These are phyloP conservation scores for Chaetomium sp. DNA, from an alignment of 2,329 filamentous ascomycete genomes.

Conservation along the genomic window DNA sequence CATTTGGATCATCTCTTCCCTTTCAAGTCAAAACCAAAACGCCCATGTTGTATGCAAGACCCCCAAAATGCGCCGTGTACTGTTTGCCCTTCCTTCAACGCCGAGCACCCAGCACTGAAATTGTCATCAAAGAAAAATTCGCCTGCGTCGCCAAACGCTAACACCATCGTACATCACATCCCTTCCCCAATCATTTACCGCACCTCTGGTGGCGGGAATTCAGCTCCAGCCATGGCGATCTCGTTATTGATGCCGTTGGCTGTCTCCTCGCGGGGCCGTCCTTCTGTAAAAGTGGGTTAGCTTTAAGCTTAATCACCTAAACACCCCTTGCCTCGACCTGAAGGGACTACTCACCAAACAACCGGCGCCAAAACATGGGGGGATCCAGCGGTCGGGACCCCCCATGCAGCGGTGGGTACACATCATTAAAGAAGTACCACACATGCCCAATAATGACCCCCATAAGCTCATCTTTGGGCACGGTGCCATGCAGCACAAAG, in stretches of 20 bases:
- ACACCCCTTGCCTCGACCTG: background rate
- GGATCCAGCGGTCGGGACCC: conserved; percentile 83
- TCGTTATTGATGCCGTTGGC: conserved; percentile 55
- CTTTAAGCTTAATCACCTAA: background rate
- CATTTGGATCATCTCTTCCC: background rate
- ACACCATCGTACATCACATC: too few species aligned
- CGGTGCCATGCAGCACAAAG: conserved; percentile 77
- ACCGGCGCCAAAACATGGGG: conserved; percentile 78
- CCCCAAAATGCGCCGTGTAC: background rate
- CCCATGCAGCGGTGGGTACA: conserved; percentile 85
- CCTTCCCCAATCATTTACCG: conserved; percentile 17
- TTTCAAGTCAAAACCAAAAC: conserved; percentile 6
- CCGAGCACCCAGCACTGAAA: background rate
- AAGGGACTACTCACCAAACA: conserved; percentile 52
- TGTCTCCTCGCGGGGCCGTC: conserved; percentile 41
- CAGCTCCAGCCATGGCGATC: conserved; percentile 51
- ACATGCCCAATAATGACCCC: conserved; percentile 91
- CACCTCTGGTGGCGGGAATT: conserved; percentile 31
- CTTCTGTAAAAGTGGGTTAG: conserved; percentile 29
- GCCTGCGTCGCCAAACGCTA: background rate
- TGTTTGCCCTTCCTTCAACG: conserved; percentile 4
- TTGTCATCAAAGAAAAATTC: too few species aligned
- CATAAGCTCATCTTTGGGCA: conserved; percentile 94
- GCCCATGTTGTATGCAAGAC: conserved; percentile 15
- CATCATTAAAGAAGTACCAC: conserved; percentile 97